Evolutionary conservation across 805 yeast genomes (phyloP), one percentile per base, ranked within the genome.

Genomic region (Clavispora phyllophila): DNA sequence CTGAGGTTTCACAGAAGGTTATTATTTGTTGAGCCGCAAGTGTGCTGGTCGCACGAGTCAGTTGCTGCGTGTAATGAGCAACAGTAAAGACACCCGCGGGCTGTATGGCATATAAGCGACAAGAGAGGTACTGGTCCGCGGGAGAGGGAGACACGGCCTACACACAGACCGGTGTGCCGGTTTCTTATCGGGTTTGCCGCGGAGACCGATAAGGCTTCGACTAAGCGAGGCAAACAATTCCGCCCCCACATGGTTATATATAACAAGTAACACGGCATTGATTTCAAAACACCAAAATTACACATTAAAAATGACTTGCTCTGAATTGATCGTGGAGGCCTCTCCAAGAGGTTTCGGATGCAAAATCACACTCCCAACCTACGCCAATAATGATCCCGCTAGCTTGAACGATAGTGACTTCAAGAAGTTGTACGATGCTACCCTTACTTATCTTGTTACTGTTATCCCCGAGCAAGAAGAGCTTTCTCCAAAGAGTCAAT

Each of bases 401-500:
- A 59, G 73, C 42, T 72, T 88, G 46, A 72, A 68, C 48, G 86
- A 82, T 3, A 76, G 64, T 5, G 93, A 87, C 54, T 87, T 87
- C 64, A 64, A 72, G 41, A 51, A 57, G 8, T 71, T 87, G 46
- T 78, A 75, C 51, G 74, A 76, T 25, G 91, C 90, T 0, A 73
- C 87, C 5, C 80, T 81, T 53, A 73, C 72, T 8, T 65, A 88
- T 58, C 75, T 86, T 40, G 95, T 88, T 8, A 68, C 86, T 14
- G 83, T 87, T 14, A 76, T 88, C 42, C 91, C 91, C 34, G 72
- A 73, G 33, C 91, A 84, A 63, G 78, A 71, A n/a, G 65, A 78
- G 6, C 71, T 88, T 31, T 49, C 80, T 3, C 95, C 96, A 25
- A 70, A 76, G 43, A 81, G 90, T 1, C 96, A 88, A 63, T 86